These are phyloP conservation scores for maize (Zea mays) DNA, from an alignment of 176 grass and related monocot species.

Conservation along the genomic window Zm-B73-REFERENCE-NAM-5.0 NC_050096.1:149440501-149441000, in stretches of 20 bases:
- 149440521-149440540: slow-evolving; percentile 86
- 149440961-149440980: too few species aligned
- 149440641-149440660: background rate
- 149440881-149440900: slow-evolving; percentile 19
- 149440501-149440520: slow-evolving; percentile 91
- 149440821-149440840: too few species aligned
- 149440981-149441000: too few species aligned
- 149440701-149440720: slow-evolving; percentile 17
- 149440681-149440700: background rate
- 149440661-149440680: slow-evolving; percentile 8
- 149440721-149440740: background rate
- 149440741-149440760: background rate
- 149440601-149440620: slow-evolving; percentile 63
- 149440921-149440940: background rate
- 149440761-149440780: too few species aligned
- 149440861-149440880: background rate
- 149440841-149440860: too few species aligned
- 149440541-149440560: slow-evolving; percentile 99
- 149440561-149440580: slow-evolving; percentile 94
- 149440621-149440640: slow-evolving; percentile 20
- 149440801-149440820: too few species aligned
- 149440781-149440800: too few species aligned
- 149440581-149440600: slow-evolving; percentile 94
- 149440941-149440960: background rate
- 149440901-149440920: background rate